Conservation (phyloP, 768 basidiomycete species). For the Russula sp. region DNA sequence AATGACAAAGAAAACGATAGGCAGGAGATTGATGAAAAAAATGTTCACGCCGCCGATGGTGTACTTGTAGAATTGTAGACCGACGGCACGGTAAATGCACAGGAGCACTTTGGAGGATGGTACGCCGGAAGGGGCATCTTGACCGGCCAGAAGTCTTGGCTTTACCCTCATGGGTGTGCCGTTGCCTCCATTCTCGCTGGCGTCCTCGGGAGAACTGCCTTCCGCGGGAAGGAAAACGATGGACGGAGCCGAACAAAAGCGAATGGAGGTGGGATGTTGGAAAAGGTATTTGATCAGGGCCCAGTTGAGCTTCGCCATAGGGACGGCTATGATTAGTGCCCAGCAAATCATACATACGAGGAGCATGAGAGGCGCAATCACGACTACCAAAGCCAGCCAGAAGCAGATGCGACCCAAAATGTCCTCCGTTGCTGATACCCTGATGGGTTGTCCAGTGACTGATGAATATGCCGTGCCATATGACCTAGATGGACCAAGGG, state of each 20-base stretch:
- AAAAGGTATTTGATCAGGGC: constrained; percentile 82
- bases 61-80: constrained; percentile 95
- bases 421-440: constrained; percentile 32
- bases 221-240: constrained; percentile 48
- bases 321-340: constrained; percentile 92
- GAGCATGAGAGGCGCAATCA: constrained; percentile 88
- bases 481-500: constrained; percentile 45
- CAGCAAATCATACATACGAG: constrained; percentile 87
- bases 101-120: constrained; percentile 83
- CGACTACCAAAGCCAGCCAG: constrained; percentile 67
- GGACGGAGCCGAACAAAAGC: constrained; percentile 87
- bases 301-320: constrained; percentile 98
- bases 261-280: constrained; percentile 72
- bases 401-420: constrained; percentile 71
- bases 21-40: constrained; percentile 90
- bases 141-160: constrained; percentile 75
- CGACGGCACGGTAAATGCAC: constrained; percentile 90
- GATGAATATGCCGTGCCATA: constrained; percentile 56
- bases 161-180: constrained; percentile 57
- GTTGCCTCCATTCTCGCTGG: constrained; percentile 25
- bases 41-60: constrained; percentile 99
- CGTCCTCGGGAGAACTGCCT: constrained; percentile 29
- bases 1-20: constrained; percentile 93
- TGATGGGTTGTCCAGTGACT: constrained; percentile 26
- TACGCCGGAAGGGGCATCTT: constrained; percentile 80